Percentiles rank a stretch among this genome's conserved stretches.
Evolutionary conservation across 23 red algal species (phyloP).

Genomic region (Gracilaria gracilis): DNA sequence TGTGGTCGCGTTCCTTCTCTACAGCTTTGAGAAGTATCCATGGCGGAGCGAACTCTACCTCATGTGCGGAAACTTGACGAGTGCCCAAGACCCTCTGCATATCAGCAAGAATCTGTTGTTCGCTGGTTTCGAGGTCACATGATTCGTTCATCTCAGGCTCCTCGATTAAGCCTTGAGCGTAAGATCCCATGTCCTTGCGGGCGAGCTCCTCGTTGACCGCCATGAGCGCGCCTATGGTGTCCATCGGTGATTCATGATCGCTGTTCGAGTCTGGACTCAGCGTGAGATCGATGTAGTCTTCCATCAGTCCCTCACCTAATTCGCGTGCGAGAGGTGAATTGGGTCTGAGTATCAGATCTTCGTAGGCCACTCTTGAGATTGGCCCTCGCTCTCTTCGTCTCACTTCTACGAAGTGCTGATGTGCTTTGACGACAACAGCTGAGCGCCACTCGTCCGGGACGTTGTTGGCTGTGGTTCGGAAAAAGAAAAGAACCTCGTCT

Average conservation of each 20-base stretch:
- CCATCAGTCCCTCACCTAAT: too few relatives aligned
- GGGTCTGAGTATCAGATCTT: constrained; percentile 10
- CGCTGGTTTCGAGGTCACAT: constrained; percentile 8
- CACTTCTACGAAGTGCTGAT: too few relatives aligned
- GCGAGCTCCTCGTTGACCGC: not conserved
- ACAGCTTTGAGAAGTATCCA: constrained; percentile 48
- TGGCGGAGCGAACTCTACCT: constrained; percentile 26
- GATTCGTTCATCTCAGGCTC: not conserved
- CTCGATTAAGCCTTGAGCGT: not conserved
- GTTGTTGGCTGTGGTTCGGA: constrained; percentile 18
- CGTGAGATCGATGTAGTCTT: constrained; percentile 26
- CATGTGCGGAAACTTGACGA: constrained; percentile 10
- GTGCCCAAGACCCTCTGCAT: constrained; percentile 35
- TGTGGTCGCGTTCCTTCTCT: constrained; percentile 23
- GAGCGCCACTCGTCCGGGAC: not conserved
- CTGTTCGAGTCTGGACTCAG: constrained; percentile 23
- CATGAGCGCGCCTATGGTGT: constrained; percentile 3
- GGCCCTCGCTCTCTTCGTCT: too few relatives aligned
- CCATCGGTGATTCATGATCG: not conserved
- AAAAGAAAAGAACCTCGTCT: too few relatives aligned
- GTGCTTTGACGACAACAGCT: not conserved
- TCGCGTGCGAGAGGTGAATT: constrained; percentile 4
- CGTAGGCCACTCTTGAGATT: not conserved
- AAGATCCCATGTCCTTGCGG: constrained; percentile 17
- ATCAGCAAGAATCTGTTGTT: not conserved